Evolutionary conservation across 345 rosid genomes (phyloP).

Genomic region (Hypericum perforatum): DNA sequence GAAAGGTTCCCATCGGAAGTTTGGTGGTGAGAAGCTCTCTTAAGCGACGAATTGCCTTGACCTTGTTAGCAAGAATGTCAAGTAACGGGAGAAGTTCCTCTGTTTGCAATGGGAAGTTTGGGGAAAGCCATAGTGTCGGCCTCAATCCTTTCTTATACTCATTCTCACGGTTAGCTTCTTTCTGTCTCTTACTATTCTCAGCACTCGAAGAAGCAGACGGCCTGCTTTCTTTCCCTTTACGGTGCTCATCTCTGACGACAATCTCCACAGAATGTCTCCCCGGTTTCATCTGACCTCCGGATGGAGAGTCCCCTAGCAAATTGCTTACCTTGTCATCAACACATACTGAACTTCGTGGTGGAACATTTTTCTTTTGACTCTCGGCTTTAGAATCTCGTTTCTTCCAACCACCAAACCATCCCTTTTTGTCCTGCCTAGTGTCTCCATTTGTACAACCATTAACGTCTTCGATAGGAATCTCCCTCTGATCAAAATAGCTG

Average conservation of each 20-base stretch:
- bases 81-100: slow-evolving; percentile 95
- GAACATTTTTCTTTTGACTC: slow-evolving; percentile 44
- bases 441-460: slow-evolving; percentile 41
- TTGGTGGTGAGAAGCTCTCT: slow-evolving; percentile 92
- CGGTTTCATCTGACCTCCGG: slow-evolving; percentile 50
- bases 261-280: slow-evolving; percentile 82
- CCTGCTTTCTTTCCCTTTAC: slow-evolving; percentile 51
- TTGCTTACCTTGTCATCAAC: slow-evolving; percentile 81
- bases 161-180: slow-evolving; percentile 59
- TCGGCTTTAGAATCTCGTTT: slow-evolving; percentile 59
- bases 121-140: slow-evolving; percentile 91
- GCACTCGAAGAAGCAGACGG: slow-evolving; percentile 36
- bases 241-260: slow-evolving; percentile 44
- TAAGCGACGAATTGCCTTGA: slow-evolving; percentile 90
- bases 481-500: slow-evolving; percentile 72
- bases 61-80: slow-evolving; percentile 96
- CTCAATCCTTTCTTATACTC: slow-evolving; percentile 90
- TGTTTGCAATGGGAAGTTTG: slow-evolving; percentile 73
- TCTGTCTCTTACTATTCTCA: slow-evolving; percentile 38
- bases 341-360: slow-evolving; percentile 76
- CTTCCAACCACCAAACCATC: slow-evolving; percentile 98
- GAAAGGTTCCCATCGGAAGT: slow-evolving; percentile 89
- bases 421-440: slow-evolving; percentile 69
- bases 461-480: slow-evolving; percentile 55
- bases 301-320: slow-evolving; percentile 58